phyloP scores from a whole-genome alignment of 805 yeast species.

The Zygoascus biomembranicola region DNA sequence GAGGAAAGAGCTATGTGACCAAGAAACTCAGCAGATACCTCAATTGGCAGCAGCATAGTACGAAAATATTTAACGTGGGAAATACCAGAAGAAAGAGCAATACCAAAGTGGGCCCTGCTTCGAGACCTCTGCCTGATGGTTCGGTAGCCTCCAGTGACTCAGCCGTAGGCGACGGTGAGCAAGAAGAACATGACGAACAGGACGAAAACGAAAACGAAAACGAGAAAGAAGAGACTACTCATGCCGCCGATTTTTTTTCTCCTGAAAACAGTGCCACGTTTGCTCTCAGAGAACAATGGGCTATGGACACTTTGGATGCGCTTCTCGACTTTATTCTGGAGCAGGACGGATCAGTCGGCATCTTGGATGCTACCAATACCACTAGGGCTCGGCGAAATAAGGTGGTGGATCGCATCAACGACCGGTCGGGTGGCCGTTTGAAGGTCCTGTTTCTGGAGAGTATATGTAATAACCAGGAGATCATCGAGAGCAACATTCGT shows the following conservation, averaged over 20 bases:
- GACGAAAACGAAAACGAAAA: neutral
- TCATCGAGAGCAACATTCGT: conserved; percentile 76
- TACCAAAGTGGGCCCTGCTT: conserved; percentile 59
- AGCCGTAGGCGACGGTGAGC: conserved; percentile 3
- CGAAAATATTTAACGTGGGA: conserved; percentile 90
- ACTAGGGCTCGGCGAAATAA: conserved; percentile 61
- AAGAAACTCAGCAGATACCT: conserved; percentile 83
- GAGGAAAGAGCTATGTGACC: conserved; percentile 91
- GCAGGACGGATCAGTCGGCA: conserved; percentile 87
- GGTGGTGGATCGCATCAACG: conserved; percentile 39
- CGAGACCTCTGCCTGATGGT: conserved; percentile 48
- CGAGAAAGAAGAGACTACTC: conserved; percentile 25
- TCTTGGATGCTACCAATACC: conserved; percentile 88
- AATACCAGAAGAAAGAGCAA: conserved; percentile 76
- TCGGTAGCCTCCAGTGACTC: conserved; percentile 17
- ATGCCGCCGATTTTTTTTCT: conserved; percentile 76
- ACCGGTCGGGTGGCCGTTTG: conserved; percentile 37
- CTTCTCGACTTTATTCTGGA: conserved; percentile 69
- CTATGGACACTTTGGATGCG: conserved; percentile 79
- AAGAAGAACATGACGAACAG: neutral
- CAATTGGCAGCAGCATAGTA: conserved; percentile 90
- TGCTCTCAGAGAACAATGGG: conserved; percentile 84
- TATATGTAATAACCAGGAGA: conserved; percentile 69
- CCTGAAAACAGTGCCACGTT: conserved; percentile 65
- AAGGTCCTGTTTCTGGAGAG: conserved; percentile 83